These are phyloP conservation scores for Coemansia sp. DNA, from an alignment of 192 early-diverging fungal genomes.

Conservation along the genomic window DNA sequence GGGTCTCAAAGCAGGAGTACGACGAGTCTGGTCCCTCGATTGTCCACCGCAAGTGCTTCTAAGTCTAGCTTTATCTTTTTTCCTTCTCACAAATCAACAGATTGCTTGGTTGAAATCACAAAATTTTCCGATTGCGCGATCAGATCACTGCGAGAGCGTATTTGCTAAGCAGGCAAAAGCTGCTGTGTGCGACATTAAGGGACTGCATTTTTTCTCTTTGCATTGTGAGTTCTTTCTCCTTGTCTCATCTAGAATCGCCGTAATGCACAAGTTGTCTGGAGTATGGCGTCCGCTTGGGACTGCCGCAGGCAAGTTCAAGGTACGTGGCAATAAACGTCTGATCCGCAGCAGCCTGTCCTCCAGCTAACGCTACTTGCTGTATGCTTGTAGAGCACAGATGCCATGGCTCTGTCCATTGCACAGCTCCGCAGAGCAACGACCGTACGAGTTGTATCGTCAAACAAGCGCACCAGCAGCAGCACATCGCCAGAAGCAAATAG, in stretches of 20 bases:
- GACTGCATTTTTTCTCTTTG: no score
- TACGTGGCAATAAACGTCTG: neutral
- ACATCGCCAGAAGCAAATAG: neutral
- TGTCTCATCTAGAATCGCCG: neutral
- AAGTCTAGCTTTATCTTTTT: slow-evolving; percentile 26
- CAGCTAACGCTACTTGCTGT: neutral
- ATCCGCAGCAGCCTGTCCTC: slow-evolving; percentile 2
- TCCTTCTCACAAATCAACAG: neutral
- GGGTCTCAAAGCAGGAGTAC: slow-evolving; percentile 98
- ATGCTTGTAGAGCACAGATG: no score
- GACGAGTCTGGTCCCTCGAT: slow-evolving; percentile 97
- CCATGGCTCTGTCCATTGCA: no score
- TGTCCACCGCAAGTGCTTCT: slow-evolving; percentile 98
- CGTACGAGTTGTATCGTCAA: no score
- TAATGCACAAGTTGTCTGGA: neutral
- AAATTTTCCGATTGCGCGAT: no score
- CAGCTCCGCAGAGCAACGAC: no score
- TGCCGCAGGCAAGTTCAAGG: neutral
- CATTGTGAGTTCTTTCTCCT: no score
- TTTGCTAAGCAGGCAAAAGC: no score
- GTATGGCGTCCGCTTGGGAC: neutral
- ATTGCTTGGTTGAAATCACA: no score
- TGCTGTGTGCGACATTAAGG: no score
- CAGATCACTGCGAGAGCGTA: no score
- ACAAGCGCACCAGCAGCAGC: no score